Evolutionary conservation across 371 early-diverging fungal species (phyloP).

Genomic region (Lichtheimia ramosa): DNA sequence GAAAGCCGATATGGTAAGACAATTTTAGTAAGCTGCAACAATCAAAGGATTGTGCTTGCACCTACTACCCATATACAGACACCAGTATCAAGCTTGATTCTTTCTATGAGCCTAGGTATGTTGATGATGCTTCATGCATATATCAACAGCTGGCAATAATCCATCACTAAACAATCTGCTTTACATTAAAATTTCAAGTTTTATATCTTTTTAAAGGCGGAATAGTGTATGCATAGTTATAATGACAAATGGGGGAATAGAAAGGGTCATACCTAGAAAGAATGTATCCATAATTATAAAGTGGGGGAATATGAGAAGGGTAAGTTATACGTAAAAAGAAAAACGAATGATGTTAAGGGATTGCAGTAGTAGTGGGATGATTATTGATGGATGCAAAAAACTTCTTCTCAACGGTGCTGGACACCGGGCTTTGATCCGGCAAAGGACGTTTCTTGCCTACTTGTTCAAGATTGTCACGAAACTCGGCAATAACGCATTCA

Average conservation of each 20-base stretch:
- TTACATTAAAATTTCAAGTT: too few species aligned
- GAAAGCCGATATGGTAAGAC: too few species aligned
- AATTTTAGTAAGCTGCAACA: too few species aligned
- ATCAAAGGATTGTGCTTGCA: too few species aligned
- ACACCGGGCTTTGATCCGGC: neutral
- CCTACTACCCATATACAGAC: too few species aligned
- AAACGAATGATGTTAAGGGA: neutral
- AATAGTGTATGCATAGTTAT: too few species aligned
- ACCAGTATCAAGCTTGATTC: too few species aligned
- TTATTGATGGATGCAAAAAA: neutral
- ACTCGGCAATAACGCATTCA: constrained; percentile 32
- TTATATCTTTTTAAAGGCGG: too few species aligned
- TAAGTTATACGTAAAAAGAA: neutral
- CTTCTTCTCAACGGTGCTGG: neutral
- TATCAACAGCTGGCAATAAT: too few species aligned
- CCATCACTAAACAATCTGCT: too few species aligned
- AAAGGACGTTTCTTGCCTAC: constrained; percentile 8
- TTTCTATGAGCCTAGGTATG: too few species aligned
- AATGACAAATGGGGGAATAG: neutral
- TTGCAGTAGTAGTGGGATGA: neutral
- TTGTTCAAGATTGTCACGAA: constrained; percentile 25
- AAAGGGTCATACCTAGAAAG: neutral
- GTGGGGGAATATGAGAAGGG: neutral
- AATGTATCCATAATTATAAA: neutral
- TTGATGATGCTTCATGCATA: too few species aligned